Percentiles rank a stretch among this genome's conserved stretches.
These are phyloP conservation scores for Aureobasidium zeae DNA, from an alignment of 2,329 filamentous ascomycete species.

Conservation along the genomic window DNA sequence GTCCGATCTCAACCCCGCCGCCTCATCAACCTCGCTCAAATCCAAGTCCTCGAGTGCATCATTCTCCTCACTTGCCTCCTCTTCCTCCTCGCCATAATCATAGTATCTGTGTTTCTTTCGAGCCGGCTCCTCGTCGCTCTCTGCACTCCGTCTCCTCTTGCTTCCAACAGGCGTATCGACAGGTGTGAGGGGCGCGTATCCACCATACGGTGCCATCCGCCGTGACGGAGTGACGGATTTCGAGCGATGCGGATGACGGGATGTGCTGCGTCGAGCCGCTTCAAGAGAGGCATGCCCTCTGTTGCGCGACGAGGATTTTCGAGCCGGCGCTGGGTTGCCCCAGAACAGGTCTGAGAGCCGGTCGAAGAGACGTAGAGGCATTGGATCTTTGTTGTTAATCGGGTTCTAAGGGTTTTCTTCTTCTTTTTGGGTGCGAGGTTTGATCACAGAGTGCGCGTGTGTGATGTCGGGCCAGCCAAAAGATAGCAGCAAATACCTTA, in stretches of 20 bases:
- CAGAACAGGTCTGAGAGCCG: slow-evolving; percentile 32
- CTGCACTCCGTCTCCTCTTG: neutral
- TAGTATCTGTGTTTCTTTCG: slow-evolving; percentile 1
- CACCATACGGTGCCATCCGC: no score
- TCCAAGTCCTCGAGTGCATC: no score
- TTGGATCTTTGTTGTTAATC: neutral
- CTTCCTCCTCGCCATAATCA: neutral
- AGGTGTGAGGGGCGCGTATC: slow-evolving; percentile 2
- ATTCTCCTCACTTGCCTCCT: no score
- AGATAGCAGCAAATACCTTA: neutral
- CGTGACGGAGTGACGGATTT: neutral
- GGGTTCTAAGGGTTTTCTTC: no score
- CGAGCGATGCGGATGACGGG: neutral
- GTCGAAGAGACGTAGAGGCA: slow-evolving; percentile 17
- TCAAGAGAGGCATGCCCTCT: neutral
- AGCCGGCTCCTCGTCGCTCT: neutral
- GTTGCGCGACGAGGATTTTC: slow-evolving; percentile 21
- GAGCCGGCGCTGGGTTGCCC: slow-evolving; percentile 35
- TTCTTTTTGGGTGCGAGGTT: neutral
- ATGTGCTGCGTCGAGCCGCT: neutral
- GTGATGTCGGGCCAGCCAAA: slow-evolving; percentile 1
- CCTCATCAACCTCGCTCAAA: no score
- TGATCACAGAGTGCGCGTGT: neutral
- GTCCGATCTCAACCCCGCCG: no score
- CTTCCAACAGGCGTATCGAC: neutral